Conservation (phyloP, 176 grass and related monocot genomes). For the Juncus inflexus region DNA sequence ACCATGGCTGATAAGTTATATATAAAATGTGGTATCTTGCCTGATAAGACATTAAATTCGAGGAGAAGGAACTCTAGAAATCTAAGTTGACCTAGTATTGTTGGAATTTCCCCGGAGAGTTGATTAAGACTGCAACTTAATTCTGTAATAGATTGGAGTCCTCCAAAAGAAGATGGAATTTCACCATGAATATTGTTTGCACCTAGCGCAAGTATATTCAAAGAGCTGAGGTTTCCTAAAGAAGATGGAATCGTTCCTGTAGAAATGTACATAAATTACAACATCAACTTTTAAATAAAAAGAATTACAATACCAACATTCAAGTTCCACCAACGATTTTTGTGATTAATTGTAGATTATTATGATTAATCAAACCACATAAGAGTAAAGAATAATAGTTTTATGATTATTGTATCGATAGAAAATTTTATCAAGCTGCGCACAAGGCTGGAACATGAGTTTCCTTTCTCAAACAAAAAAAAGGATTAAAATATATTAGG, state of each 20-base stretch:
- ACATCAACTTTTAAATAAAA: no score
- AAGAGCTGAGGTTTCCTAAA: conserved; percentile 30
- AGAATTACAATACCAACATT: not conserved
- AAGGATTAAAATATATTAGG: not conserved
- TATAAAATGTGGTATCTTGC: conserved; percentile 22
- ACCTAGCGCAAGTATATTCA: not conserved
- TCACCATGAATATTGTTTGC: conserved; percentile 7
- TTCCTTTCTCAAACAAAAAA: not conserved
- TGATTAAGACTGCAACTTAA: not conserved
- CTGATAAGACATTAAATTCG: conserved; percentile 20
- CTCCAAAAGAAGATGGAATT: conserved; percentile 26
- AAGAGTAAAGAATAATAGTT: not conserved
- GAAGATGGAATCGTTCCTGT: conserved; percentile 24
- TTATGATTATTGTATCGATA: conserved; percentile 9
- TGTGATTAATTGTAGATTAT: not conserved
- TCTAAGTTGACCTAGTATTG: not conserved
- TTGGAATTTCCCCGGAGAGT: conserved; percentile 4
- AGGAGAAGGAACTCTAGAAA: conserved; percentile 19
- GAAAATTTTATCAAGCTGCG: not conserved
- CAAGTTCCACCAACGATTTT: no score
- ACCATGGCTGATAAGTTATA: conserved; percentile 31
- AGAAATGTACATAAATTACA: conserved; percentile 10
- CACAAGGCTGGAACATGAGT: not conserved
- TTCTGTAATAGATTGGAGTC: not conserved
- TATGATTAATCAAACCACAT: not conserved